Evolutionary conservation across 805 yeast genomes (phyloP).

Genomic region (Candida sonorensis): DNA sequence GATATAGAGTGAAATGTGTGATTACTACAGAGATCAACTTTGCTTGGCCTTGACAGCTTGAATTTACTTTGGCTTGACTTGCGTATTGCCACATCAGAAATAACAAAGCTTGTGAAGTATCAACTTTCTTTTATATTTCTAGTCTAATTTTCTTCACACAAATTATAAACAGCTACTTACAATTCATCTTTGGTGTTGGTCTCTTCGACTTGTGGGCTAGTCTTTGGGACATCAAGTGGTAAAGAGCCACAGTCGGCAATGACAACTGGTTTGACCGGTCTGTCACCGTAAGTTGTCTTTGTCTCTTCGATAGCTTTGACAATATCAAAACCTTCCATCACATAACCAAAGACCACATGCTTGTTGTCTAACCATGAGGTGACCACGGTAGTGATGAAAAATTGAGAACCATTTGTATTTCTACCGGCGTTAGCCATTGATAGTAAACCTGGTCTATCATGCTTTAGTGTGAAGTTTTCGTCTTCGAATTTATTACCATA

Average conservation of each 20-base stretch:
- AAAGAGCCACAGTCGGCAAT: constrained; percentile 71
- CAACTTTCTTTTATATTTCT: too few species aligned
- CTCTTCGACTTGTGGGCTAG: constrained; percentile 20
- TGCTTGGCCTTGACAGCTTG: too few species aligned
- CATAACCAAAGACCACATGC: constrained; percentile 97
- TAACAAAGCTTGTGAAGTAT: too few species aligned
- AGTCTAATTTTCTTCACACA: too few species aligned
- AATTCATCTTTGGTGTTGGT: constrained; percentile 28
- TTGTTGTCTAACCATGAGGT: constrained; percentile 90
- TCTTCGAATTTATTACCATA: constrained; percentile 63
- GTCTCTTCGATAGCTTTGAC: constrained; percentile 68
- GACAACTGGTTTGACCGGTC: constrained; percentile 58
- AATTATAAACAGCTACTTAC: too few species aligned
- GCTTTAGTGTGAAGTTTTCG: constrained; percentile 62
- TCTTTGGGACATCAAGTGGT: constrained; percentile 20
- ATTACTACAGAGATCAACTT: too few species aligned
- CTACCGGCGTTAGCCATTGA: constrained; percentile 80
- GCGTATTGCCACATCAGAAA: too few species aligned
- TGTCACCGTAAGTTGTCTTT: constrained; percentile 64
- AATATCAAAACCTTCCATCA: constrained; percentile 79
- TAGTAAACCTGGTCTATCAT: constrained; percentile 60
- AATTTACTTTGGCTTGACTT: too few species aligned
- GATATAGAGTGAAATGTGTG: too few species aligned
- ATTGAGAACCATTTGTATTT: constrained; percentile 88
- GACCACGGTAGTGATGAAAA: constrained; percentile 86